These are phyloP conservation scores for Suhomyces coccinellae DNA, from an alignment of 1,139 yeast species.

Conservation along the genomic window DNA sequence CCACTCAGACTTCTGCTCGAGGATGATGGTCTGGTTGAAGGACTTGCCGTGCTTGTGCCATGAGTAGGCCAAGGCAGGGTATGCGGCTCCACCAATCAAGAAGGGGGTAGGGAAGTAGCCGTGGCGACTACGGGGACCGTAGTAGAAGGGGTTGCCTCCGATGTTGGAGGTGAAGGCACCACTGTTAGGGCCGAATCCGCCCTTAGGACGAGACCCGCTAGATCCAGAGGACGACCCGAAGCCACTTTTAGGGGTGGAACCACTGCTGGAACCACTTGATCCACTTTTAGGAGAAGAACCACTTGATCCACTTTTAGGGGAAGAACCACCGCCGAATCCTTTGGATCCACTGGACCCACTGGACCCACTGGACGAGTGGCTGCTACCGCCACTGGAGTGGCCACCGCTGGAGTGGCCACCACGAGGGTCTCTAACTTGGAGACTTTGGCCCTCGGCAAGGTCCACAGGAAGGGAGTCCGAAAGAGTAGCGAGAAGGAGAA, in stretches of 20 bases:
- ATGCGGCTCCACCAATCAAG: background rate
- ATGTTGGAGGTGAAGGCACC: background rate
- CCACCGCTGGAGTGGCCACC: background rate
- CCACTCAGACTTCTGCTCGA: background rate
- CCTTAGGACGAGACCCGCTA: background rate
- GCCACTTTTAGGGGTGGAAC: background rate
- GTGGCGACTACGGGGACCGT: background rate
- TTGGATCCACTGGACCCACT: background rate
- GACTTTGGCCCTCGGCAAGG: background rate
- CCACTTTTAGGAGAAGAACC: background rate
- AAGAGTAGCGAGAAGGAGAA: background rate
- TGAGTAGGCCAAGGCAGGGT: background rate
- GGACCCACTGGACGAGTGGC: background rate
- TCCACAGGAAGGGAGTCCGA: background rate
- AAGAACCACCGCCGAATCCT: background rate
- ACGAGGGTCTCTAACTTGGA: background rate
- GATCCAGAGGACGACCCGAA: background rate
- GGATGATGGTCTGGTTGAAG: background rate
- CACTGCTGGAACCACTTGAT: background rate
- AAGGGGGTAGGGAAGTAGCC: background rate
- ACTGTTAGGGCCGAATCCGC: background rate
- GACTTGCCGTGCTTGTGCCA: background rate
- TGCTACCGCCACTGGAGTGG: background rate
- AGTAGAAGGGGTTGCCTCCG: background rate
- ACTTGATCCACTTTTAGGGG: background rate